Evolutionary conservation across 805 yeast species (phyloP).

Genomic region (Vanderwaltozyma polyspora): DNA sequence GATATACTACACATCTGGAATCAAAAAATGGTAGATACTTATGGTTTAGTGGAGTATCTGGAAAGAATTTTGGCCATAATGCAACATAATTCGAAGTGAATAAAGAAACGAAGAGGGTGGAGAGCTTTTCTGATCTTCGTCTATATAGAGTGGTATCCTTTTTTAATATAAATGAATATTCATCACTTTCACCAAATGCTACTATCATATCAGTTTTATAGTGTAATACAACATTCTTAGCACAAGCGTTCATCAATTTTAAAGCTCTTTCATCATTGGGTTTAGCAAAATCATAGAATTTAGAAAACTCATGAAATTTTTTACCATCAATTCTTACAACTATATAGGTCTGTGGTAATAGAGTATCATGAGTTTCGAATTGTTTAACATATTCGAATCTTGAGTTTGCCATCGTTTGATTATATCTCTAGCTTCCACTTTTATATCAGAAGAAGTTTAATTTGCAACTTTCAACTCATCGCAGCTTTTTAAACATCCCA

Average conservation of each 20-base stretch:
- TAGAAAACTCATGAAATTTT: constrained; percentile 82
- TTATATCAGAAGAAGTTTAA: too few species aligned
- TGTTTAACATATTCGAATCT: constrained; percentile 75
- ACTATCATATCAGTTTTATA: constrained; percentile 59
- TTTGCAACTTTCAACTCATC: too few species aligned
- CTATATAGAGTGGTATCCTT: constrained; percentile 61
- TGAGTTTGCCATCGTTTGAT: constrained; percentile 68
- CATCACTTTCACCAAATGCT: constrained; percentile 95
- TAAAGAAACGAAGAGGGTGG: constrained; percentile 69
- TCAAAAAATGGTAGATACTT: constrained; percentile 77
- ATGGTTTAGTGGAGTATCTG: constrained; percentile 35
- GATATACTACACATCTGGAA: constrained; percentile 81
- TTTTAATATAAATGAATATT: constrained; percentile 70
- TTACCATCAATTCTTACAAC: constrained; percentile 87
- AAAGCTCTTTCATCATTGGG: constrained; percentile 82
- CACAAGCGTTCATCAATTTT: constrained; percentile 71
- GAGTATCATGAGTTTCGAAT: constrained; percentile 62
- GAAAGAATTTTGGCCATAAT: constrained; percentile 54
- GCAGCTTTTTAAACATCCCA: too few species aligned
- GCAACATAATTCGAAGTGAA: constrained; percentile 67
- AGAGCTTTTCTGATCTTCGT: constrained; percentile 68
- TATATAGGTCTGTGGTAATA: constrained; percentile 72
- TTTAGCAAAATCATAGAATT: constrained; percentile 60
- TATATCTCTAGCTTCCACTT: too few species aligned
- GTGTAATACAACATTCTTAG: constrained; percentile 47